These are phyloP conservation scores for Catharanthus roseus DNA, from an alignment of 257 asterid genomes.

Conservation along the genomic window DNA sequence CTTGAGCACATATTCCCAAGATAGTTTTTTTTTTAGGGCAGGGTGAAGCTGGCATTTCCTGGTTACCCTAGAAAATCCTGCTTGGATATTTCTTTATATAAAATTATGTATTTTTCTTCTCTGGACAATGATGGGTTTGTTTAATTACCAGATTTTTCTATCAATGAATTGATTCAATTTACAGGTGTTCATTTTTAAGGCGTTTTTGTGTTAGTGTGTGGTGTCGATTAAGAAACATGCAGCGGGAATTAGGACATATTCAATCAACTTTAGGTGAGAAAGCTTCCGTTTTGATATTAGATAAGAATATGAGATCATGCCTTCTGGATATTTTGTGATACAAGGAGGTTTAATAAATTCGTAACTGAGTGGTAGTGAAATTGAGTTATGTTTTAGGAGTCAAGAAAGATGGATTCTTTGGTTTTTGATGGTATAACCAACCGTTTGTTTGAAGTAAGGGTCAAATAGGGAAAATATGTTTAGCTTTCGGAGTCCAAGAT, in stretches of 20 bases:
- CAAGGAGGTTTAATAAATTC: conserved; percentile 13
- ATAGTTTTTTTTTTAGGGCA: background rate
- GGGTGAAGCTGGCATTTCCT: background rate
- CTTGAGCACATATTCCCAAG: background rate
- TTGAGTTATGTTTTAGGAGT: conserved; percentile 17
- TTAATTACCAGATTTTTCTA: background rate
- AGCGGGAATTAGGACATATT: conserved; percentile 71
- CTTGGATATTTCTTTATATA: background rate
- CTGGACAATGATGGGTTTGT: background rate
- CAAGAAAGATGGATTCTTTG: too few relatives aligned
- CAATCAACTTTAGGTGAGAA: conserved; percentile 71
- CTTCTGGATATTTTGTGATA: background rate
- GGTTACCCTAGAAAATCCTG: background rate
- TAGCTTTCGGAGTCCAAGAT: too few relatives aligned
- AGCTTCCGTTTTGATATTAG: conserved; percentile 52
- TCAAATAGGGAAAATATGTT: too few relatives aligned
- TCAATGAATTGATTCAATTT: conserved; percentile 13
- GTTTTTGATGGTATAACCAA: too few relatives aligned
- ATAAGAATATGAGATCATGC: conserved; percentile 60
- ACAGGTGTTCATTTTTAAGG: conserved; percentile 10
- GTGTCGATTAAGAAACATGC: conserved; percentile 52
- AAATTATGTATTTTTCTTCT: background rate
- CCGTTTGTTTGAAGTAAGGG: too few relatives aligned
- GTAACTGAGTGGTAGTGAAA: conserved; percentile 6
- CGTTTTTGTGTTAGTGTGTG: conserved; percentile 52